Conservation (phyloP, 352 stramenopile genomes). For the Phytophthora pinifolia region DNA sequence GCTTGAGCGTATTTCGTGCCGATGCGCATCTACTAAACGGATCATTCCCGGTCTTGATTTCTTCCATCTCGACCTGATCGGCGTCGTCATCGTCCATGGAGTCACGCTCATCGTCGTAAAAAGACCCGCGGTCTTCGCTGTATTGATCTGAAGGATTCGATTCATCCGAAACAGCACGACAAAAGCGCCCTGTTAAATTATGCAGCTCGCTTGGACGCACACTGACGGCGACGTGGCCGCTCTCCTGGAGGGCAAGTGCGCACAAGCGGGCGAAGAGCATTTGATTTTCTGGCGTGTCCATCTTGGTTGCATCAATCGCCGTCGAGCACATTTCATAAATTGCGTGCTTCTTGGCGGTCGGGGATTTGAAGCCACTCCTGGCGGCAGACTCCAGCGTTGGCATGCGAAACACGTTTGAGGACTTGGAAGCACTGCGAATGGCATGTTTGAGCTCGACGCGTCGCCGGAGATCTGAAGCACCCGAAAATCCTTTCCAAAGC, state of each 20-base stretch:
- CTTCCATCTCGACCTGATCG: conserved; percentile 27
- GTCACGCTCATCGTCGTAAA: conserved; percentile 34
- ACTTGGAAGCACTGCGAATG: conserved; percentile 57
- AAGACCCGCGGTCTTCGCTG: conserved; percentile 43
- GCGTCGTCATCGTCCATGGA: conserved; percentile 39
- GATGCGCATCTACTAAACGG: conserved; percentile 20
- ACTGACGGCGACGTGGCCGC: conserved; percentile 27
- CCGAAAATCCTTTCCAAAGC: conserved; percentile 77
- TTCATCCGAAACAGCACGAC: conserved; percentile 39
- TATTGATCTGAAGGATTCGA: conserved; percentile 45
- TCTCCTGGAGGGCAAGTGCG: conserved; percentile 54
- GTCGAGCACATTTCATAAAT: conserved; percentile 54
- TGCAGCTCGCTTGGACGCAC: conserved; percentile 32
- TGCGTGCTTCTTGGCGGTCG: conserved; percentile 28
- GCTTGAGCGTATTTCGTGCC: conserved; percentile 51
- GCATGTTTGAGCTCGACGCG: conserved; percentile 59
- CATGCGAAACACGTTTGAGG: conserved; percentile 31
- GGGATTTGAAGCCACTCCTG: conserved; percentile 13
- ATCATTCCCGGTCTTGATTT: conserved; percentile 19
- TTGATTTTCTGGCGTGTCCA: conserved; percentile 53
- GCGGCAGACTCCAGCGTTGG: conserved; percentile 18
- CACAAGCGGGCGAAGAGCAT: conserved; percentile 68
- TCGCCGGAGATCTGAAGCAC: conserved; percentile 57
- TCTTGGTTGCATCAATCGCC: conserved; percentile 38
- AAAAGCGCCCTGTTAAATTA: conserved; percentile 22